Evolutionary conservation across 306 rosid species (phyloP), one percentile per base, ranked within the genome.

Genomic region (Corylus americana): DNA sequence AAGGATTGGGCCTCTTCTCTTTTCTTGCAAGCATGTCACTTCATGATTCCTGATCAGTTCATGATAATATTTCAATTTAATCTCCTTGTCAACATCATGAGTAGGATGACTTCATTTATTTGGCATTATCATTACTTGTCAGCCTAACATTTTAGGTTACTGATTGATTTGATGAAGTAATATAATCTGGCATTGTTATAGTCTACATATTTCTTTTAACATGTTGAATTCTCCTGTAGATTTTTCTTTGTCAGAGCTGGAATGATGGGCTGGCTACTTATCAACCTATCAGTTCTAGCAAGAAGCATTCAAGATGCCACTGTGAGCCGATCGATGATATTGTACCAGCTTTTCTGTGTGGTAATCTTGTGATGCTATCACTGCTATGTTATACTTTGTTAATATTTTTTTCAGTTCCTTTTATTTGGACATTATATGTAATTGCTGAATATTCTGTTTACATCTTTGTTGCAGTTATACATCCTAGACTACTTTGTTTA

Each of bases 241-340:
- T 93, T 95, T 88, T 95, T 95, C 92, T 93, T 91, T 82, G 97
- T 95, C 84, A 86, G 98, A 93, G 98, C 97, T 80, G 99, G 98
- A 83, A 91, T 95, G 97, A 91, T 95, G 96, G 97, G 97, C 35
- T 95, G 98, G 99, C 87, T 95, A 51, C 88, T 91, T 74, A 91
- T 95, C 87, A 92, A 90, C 81, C 87, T 95, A 66, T 93, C 98
- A 27, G 76, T 92, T 85, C 89, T 95, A 17, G 90, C 92, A 45
- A 90, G 84, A 88, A 90, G 96, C 81, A 53, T 85, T 79, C 85
- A 86, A 85, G 92, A 90, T 51, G 88, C 79, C 53, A 84, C 89
- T 64, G 62, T 91, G 85, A 84, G 88, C 88, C 83, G 51, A 78
- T 88, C 99, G 39, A 93, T 93, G 97, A 88, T 91, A 81, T 92